phyloP scores from a whole-genome alignment of 2,329 filamentous ascomycete species.

The Colletotrichum kahawae region DNA sequence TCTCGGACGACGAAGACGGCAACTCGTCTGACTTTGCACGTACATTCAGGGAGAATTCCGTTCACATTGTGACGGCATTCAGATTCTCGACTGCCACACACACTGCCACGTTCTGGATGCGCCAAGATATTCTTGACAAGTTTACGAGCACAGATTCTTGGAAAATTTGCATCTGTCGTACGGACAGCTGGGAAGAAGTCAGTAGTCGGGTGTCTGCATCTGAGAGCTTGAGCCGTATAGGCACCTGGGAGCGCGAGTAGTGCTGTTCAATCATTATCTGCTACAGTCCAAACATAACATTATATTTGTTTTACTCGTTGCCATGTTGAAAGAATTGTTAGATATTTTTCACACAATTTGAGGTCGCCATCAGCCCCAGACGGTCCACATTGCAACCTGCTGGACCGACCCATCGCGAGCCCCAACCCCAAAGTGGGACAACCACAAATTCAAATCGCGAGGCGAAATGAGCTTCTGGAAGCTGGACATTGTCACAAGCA shows the following conservation, averaged over 20 bases:
- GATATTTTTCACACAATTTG: not conserved
- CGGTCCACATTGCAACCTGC: not conserved
- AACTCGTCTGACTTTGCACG: not conserved
- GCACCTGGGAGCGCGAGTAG: not conserved
- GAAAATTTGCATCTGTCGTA: not conserved
- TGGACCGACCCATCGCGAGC: not conserved
- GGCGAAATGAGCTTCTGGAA: not conserved
- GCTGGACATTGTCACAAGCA: accelerated
- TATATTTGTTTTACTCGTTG: not conserved
- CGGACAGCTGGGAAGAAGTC: not conserved
- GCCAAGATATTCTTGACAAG: not conserved
- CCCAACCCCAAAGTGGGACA: not conserved
- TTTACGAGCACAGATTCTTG: not conserved
- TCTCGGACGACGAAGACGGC: not conserved
- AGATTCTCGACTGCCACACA: not conserved
- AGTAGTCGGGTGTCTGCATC: not conserved
- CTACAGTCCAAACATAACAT: not conserved
- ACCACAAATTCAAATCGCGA: not conserved
- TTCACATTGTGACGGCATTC: not conserved
- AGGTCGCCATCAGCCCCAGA: not conserved
- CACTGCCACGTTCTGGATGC: slow-evolving; percentile 11
- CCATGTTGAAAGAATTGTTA: not conserved
- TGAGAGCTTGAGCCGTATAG: not conserved
- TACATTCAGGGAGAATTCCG: not conserved
- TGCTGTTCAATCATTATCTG: not conserved